These are phyloP conservation scores for Pseudognaphalium luteoalbum DNA, from an alignment of 129 eudicot species.

Conservation along the genomic window DNA sequence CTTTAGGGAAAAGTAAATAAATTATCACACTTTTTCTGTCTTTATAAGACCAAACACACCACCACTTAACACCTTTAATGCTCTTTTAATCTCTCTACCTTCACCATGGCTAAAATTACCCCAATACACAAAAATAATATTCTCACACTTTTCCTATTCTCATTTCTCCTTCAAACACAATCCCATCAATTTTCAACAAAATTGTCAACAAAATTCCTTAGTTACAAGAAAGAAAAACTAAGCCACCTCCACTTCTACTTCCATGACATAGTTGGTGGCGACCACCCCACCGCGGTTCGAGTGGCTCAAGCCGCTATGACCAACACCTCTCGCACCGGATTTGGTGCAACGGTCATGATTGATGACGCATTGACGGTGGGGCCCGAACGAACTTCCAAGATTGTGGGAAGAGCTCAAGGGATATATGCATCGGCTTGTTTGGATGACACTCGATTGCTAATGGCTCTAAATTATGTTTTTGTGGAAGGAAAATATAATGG, in stretches of 20 bases:
- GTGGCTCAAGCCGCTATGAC: slow-evolving; percentile 24
- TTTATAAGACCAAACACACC: too few relatives aligned
- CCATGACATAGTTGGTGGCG: slow-evolving; percentile 22
- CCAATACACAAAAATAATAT: background rate
- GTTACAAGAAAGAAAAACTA: slow-evolving; percentile 21
- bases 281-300: slow-evolving; percentile 19
- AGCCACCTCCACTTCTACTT: slow-evolving; percentile 29
- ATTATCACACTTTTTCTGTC: too few relatives aligned
- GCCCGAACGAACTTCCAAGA: slow-evolving; percentile 29
- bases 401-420: slow-evolving; percentile 42
- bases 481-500: slow-evolving; percentile 39
- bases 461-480: slow-evolving; percentile 32
- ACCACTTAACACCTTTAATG: too few relatives aligned
- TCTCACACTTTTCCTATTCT: slow-evolving; percentile 8
- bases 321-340: slow-evolving; percentile 21
- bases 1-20: too few relatives aligned
- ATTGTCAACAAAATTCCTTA: slow-evolving; percentile 11
- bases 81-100: background rate
- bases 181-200: slow-evolving; percentile 23
- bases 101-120: slow-evolving; percentile 21
- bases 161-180: slow-evolving; percentile 1
- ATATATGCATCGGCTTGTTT: slow-evolving; percentile 33
- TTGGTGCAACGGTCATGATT: slow-evolving; percentile 31
- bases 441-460: slow-evolving; percentile 8
- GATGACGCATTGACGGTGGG: slow-evolving; percentile 38